A percentile compares a stretch with the other conserved stretches of the same genome.
These are phyloP conservation scores for Iberis pinnata DNA, from an alignment of 345 rosid species.

Conservation along the genomic window DNA sequence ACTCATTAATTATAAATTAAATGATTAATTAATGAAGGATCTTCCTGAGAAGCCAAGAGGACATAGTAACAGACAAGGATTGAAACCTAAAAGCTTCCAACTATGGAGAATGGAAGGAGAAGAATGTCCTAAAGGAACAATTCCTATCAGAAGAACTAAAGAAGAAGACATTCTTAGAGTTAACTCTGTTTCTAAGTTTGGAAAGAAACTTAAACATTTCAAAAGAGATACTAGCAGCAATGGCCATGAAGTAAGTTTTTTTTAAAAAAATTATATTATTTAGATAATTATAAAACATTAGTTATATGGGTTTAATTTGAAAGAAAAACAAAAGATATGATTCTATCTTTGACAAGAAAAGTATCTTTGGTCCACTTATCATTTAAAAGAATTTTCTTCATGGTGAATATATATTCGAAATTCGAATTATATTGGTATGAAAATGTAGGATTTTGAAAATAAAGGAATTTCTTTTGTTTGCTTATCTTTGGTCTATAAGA, in stretches of 20 bases:
- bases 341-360: not conserved
- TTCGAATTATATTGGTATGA: not conserved
- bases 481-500: not conserved
- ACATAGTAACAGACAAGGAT: conserved; percentile 30
- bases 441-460: conserved; percentile 3
- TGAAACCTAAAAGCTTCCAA: conserved; percentile 51
- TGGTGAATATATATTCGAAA: conserved; percentile 11
- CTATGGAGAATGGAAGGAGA: conserved; percentile 72
- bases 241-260: conserved; percentile 76
- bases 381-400: not conserved
- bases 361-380: conserved; percentile 16
- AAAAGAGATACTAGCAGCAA: conserved; percentile 74
- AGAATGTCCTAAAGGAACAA: conserved; percentile 78
- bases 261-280: not conserved
- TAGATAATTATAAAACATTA: not conserved
- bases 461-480: not conserved
- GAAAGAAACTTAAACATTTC: conserved; percentile 57
- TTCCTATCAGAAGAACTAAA: conserved; percentile 87
- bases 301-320: not conserved
- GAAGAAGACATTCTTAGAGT: conserved; percentile 80
- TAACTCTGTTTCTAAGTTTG: conserved; percentile 53
- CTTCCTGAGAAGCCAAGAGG: conserved; percentile 70
- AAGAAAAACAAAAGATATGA: not conserved
- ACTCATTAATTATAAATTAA: not conserved
- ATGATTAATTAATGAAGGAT: conserved; percentile 41